Evolutionary conservation across 805 yeast species (phyloP).

Genomic region (Isabelozyma gotoi): DNA sequence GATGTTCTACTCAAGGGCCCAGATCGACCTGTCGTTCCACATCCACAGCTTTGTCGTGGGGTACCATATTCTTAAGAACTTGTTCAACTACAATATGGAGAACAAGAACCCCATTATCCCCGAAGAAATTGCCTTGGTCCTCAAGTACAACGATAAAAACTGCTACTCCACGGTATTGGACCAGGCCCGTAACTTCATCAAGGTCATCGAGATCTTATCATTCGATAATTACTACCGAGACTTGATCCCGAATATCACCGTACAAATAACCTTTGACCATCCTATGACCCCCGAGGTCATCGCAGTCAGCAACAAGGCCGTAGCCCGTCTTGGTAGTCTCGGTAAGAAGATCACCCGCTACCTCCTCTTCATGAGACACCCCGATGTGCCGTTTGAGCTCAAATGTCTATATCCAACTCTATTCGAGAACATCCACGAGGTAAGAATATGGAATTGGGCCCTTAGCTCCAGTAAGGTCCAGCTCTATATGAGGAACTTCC

Average conservation of each 20-base stretch:
- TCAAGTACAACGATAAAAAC: neutral
- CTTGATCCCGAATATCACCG: conserved; percentile 6
- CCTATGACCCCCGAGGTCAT: conserved; percentile 2
- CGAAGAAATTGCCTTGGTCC: conserved; percentile 3
- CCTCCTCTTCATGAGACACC: conserved; percentile 3
- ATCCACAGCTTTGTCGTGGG: conserved; percentile 7
- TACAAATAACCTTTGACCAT: conserved; percentile 10
- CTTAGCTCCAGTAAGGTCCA: conserved; percentile 5
- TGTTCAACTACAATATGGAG: conserved; percentile 7
- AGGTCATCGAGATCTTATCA: conserved; percentile 12
- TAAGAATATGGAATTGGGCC: conserved; percentile 12
- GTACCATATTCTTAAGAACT: conserved; percentile 5
- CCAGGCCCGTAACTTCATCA: conserved; percentile 10
- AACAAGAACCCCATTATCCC: conserved; percentile 4
- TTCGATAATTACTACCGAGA: conserved; percentile 13
- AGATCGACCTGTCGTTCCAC: conserved; percentile 1
- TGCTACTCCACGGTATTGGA: neutral
- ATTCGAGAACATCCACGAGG: conserved; percentile 8
- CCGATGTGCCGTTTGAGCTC: neutral
- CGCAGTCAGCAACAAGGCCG: conserved; percentile 6
- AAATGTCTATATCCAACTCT: conserved; percentile 3
- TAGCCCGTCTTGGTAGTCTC: conserved; percentile 7
- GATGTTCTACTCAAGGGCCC: neutral
- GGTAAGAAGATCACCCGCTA: conserved; percentile 10
- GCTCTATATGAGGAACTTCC: neutral